Conservation (phyloP, 2,329 filamentous ascomycete species). For the Corniculantispora saksenae region DNA sequence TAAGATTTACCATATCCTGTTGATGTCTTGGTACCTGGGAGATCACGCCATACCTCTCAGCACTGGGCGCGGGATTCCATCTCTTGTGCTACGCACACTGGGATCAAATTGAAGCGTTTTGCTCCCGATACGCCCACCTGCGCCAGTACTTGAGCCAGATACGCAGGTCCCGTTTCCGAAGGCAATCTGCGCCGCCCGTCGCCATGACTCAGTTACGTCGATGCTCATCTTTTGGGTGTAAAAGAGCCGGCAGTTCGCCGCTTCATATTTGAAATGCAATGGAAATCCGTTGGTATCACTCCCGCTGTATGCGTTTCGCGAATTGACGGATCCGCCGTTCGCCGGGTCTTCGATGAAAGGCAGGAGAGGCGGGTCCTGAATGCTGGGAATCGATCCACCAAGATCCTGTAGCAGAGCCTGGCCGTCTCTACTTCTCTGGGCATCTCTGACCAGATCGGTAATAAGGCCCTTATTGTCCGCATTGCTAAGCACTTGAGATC, state of each 20-base stretch:
- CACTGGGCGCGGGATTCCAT: neutral
- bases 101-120: neutral
- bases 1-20: no score
- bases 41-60: no score
- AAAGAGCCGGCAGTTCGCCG: conserved; percentile 62
- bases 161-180: conserved; percentile 6
- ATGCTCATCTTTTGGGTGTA: conserved; percentile 56
- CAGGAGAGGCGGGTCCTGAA: conserved; percentile 2
- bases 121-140: neutral
- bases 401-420: neutral
- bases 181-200: conserved; percentile 16
- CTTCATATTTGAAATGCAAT: conserved; percentile 61
- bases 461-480: neutral
- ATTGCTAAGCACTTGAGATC: conserved; percentile 30
- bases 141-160: neutral
- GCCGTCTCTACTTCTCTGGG: neutral
- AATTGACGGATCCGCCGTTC: conserved; percentile 21
- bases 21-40: no score
- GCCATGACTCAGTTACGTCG: conserved; percentile 56
- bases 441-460: neutral
- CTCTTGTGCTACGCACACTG: neutral
- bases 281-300: conserved; percentile 35
- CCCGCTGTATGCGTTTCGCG: conserved; percentile 26
- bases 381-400: neutral
- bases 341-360: neutral